These are phyloP conservation scores for Myxozyma mucilagina DNA, from an alignment of 805 yeast species.

Conservation along the genomic window DNA sequence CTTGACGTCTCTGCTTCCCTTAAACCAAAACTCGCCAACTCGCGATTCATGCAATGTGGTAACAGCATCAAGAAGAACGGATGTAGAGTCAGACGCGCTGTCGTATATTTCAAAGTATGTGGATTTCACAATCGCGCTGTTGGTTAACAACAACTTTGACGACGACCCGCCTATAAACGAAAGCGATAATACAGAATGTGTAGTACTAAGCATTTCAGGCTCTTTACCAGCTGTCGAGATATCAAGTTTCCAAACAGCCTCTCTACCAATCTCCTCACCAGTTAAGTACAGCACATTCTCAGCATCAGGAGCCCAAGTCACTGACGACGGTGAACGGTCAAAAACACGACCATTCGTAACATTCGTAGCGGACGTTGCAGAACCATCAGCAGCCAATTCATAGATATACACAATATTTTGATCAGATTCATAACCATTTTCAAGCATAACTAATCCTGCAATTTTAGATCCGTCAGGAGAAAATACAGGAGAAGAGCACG, in stretches of 20 bases:
- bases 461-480: conserved; percentile 32
- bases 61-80: conserved; percentile 20
- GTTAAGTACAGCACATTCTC: conserved; percentile 13
- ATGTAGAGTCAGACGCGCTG: conserved; percentile 1
- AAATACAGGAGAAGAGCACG: conserved; percentile 33
- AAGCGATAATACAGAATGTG: conserved; percentile 21
- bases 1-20: conserved; percentile 30
- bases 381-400: conserved; percentile 24
- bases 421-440: conserved; percentile 35
- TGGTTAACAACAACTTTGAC: conserved; percentile 13
- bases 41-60: conserved; percentile 12
- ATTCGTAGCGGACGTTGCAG: neutral
- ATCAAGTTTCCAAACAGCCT: conserved; percentile 21
- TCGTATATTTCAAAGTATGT: conserved; percentile 26
- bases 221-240: neutral
- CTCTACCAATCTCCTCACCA: conserved; percentile 28
- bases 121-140: conserved; percentile 22
- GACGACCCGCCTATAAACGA: conserved; percentile 15
- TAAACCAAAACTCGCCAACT: conserved; percentile 35
- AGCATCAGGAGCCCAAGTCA: conserved; percentile 25
- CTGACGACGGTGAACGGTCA: conserved; percentile 30
- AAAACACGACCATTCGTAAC: conserved; percentile 18
- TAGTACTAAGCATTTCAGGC: conserved; percentile 21
- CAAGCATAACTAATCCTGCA: conserved; percentile 31
- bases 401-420: conserved; percentile 29